Conservation (phyloP, 139 green algal species). For the Nannochloris sp. region DNA sequence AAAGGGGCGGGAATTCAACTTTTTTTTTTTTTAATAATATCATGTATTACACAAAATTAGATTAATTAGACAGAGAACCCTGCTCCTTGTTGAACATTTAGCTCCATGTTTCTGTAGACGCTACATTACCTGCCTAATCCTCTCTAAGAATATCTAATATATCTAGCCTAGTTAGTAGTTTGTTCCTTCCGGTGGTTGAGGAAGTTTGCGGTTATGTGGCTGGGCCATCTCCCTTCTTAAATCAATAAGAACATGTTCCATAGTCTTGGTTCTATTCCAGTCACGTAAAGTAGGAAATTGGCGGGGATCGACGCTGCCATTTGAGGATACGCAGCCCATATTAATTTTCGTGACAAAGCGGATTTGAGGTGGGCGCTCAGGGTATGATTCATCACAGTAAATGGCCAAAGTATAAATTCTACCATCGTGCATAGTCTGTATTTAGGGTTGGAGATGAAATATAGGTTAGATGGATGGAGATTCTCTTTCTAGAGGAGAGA, state of each 20-base stretch:
- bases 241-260: slow-evolving; percentile 71
- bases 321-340: slow-evolving; percentile 36
- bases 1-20: too few relatives aligned
- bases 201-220: slow-evolving; percentile 73
- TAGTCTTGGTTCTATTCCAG: slow-evolving; percentile 80
- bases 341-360: slow-evolving; percentile 43
- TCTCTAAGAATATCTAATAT: too few relatives aligned
- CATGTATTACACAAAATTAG: too few relatives aligned
- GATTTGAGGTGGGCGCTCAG: slow-evolving; percentile 51
- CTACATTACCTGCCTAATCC: too few relatives aligned
- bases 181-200: slow-evolving; percentile 81
- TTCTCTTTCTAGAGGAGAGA: background rate
- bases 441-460: too few relatives aligned
- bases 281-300: slow-evolving; percentile 68
- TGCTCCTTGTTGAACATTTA: too few relatives aligned
- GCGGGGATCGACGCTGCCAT: slow-evolving; percentile 20
- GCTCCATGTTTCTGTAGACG: too few relatives aligned
- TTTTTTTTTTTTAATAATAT: too few relatives aligned
- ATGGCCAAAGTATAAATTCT: slow-evolving; percentile 91
- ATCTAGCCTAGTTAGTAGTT: slow-evolving; percentile 23
- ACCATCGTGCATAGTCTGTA: slow-evolving; percentile 72
- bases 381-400: slow-evolving; percentile 78
- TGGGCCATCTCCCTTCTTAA: slow-evolving; percentile 83
- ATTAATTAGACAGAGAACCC: too few relatives aligned
- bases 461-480: too few relatives aligned